A percentile compares a stretch with the other conserved stretches of the same genome.
Evolutionary conservation across 2,329 filamentous ascomycete genomes (phyloP).

Genomic region (Microascus cirrosus): DNA sequence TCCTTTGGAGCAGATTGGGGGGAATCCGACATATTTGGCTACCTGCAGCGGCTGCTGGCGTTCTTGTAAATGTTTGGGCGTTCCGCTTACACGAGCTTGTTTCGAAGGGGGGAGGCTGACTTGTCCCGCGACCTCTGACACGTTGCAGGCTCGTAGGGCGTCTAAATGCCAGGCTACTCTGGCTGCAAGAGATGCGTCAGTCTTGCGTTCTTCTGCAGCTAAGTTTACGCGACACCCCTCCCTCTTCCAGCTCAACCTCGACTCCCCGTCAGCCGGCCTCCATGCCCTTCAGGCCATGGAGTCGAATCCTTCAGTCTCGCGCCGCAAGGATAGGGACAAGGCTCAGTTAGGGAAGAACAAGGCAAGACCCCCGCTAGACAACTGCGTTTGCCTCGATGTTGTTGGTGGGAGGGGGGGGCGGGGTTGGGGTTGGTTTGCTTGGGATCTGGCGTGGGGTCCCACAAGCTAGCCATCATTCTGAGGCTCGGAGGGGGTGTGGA

Average conservation of each 20-base stretch:
- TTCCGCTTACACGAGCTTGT: conserved; percentile 42
- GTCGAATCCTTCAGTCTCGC: neutral
- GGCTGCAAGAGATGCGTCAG: conserved; percentile 4
- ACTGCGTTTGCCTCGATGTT: neutral
- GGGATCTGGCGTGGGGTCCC: neutral
- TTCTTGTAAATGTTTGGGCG: conserved; percentile 47
- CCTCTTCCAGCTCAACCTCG: neutral
- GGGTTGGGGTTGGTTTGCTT: neutral
- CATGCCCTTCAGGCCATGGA: neutral
- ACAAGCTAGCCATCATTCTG: neutral
- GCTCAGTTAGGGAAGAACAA: neutral
- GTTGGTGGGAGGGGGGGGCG: neutral
- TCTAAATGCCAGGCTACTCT: neutral
- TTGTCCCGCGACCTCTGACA: conserved; percentile 49
- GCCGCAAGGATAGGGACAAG: neutral
- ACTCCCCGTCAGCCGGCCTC: neutral
- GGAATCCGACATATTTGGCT: conserved; percentile 85
- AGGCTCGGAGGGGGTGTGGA: neutral
- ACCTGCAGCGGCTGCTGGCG: conserved; percentile 53
- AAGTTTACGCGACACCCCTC: neutral
- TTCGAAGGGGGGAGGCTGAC: conserved; percentile 36
- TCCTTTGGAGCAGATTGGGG: conserved; percentile 85
- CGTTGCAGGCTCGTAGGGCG: conserved; percentile 41
- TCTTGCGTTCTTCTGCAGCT: neutral
- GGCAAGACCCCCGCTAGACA: neutral